Evolutionary conservation across 352 stramenopile species (phyloP), one percentile per base, ranked within the genome.

Genomic region (Phytophthora cactorum): DNA sequence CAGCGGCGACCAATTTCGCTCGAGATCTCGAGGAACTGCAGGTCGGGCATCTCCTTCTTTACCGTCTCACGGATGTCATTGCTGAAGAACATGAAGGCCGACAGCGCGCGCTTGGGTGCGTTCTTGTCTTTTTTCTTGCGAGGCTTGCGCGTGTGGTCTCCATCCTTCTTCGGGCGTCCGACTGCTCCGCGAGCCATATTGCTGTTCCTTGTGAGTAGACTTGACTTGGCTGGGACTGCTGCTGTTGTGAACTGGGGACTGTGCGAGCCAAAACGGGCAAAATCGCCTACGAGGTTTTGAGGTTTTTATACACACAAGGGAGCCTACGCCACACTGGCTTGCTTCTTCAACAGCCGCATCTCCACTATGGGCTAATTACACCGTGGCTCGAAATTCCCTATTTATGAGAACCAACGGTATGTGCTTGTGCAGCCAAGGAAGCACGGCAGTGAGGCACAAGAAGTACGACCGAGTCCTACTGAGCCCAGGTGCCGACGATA

Each of bases 121-220:
- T 96, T 95, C 72, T 96, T 96, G 75, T 97, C 91, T 86, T 96
- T 96, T 86, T 97, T 97, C 76, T 90, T 88, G 73, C 86, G 83
- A 55, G 84, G 82, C 82, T 94, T 94, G 74, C 86, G 84, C 51
- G 74, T 77, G 41, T 83, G 82, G 53, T 84, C 82, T 47, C 67
- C 71, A 72, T 81, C 75, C 74, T 90, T 93, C 74, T 91, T 91
- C 36, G 84, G 81, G 59, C 84, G 74, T 51, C 81, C 84, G 12
- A 89, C 68, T 58, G 63, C 63, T 64, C 71, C 78, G 74, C 81
- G 82, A 60, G 81, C 82, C 82, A 91, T 91, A 68, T 63, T 86
- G 52, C 52, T 32, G 53, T 11, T 58, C 36, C 52, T 70, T 72
- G 22, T 12, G 66, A 54, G 66, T 74, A 70, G 63, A 59, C 44